Percentiles rank a stretch among this genome's conserved stretches.
Evolutionary conservation across 225 moss, liverwort and hornwort genomes (phyloP).

Genomic region (Sphagnum tenellum): DNA sequence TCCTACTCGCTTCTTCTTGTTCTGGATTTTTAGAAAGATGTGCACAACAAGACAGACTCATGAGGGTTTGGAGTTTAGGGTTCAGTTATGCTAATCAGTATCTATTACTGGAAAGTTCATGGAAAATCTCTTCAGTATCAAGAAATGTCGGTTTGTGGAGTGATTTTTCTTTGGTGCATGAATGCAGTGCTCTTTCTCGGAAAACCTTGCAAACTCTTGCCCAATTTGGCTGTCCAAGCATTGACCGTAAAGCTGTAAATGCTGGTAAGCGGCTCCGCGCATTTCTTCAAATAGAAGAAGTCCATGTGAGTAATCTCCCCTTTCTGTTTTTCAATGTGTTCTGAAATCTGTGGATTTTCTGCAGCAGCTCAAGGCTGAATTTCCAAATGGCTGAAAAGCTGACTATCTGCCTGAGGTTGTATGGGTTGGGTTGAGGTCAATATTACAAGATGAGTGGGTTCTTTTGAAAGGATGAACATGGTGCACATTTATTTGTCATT

Average conservation of each 20-base stretch:
- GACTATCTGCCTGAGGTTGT: too few species aligned
- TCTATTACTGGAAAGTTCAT: not conserved
- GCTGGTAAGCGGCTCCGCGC: conserved; percentile 90
- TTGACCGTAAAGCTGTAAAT: conserved; percentile 93
- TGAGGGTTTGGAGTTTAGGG: not conserved
- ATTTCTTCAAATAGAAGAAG: conserved; percentile 65
- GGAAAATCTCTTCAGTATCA: not conserved
- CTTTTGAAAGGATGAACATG: too few species aligned
- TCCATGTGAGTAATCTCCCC: conserved; percentile 35
- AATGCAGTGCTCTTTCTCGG: conserved; percentile 46
- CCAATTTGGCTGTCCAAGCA: conserved; percentile 79
- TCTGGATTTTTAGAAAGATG: not conserved
- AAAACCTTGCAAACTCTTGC: conserved; percentile 56
- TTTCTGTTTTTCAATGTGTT: too few species aligned
- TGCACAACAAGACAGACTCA: not conserved
- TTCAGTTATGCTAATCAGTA: not conserved
- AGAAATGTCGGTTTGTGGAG: not conserved
- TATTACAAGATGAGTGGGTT: too few species aligned
- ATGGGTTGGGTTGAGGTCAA: too few species aligned
- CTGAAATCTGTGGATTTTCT: too few species aligned
- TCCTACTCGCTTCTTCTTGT: too few species aligned
- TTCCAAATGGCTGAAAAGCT: too few species aligned
- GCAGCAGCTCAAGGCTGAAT: too few species aligned
- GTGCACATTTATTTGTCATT: not conserved
- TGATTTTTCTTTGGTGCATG: not conserved